Percentiles rank a stretch among this genome's conserved stretches.
Conservation (phyloP, 2,329 filamentous ascomycete genomes). For the Zasmidium citrigriseum region DNA sequence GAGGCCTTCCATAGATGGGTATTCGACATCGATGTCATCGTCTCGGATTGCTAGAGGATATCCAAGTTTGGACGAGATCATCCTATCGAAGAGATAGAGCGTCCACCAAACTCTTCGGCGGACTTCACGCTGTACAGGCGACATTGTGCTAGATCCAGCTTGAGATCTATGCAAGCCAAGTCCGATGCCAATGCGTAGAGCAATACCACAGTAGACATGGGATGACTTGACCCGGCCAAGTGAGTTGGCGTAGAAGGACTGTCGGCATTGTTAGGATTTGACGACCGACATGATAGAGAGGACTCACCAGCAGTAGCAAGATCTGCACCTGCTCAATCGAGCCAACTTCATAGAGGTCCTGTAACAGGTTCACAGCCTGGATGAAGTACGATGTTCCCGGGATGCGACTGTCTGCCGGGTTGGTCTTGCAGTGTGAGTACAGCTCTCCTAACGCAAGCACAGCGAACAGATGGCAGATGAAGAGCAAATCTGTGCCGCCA, state of each 20-base stretch:
- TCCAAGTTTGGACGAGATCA: slow-evolving; percentile 37
- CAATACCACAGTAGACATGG: slow-evolving; percentile 48
- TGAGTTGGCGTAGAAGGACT: slow-evolving; percentile 50
- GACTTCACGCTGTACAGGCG: slow-evolving; percentile 35
- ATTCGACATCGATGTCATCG: slow-evolving; percentile 43
- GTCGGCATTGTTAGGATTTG: slow-evolving; percentile 1
- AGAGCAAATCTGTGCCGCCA: slow-evolving; percentile 34
- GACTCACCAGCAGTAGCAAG: slow-evolving; percentile 45
- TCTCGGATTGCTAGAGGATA: slow-evolving; percentile 37
- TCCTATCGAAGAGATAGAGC: slow-evolving; percentile 36
- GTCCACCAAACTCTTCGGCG: slow-evolving; percentile 39
- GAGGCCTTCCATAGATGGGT: slow-evolving; percentile 42
- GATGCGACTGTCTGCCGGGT: slow-evolving; percentile 34
- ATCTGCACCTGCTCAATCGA: slow-evolving; percentile 50
- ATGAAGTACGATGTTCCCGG: slow-evolving; percentile 49
- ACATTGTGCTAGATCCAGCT: slow-evolving; percentile 38
- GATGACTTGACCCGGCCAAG: slow-evolving; percentile 50
- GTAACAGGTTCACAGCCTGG: slow-evolving; percentile 42
- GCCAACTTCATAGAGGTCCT: slow-evolving; percentile 46
- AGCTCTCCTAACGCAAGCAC: slow-evolving; percentile 51
- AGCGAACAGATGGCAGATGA: slow-evolving; percentile 47
- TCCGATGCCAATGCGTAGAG: slow-evolving; percentile 46
- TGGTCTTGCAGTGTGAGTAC: slow-evolving; percentile 44
- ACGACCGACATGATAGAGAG: background rate
- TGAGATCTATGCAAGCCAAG: slow-evolving; percentile 46